phyloP scores from a whole-genome alignment of 495 filamentous ascomycete species.

The Jackrogersella minutella region DNA sequence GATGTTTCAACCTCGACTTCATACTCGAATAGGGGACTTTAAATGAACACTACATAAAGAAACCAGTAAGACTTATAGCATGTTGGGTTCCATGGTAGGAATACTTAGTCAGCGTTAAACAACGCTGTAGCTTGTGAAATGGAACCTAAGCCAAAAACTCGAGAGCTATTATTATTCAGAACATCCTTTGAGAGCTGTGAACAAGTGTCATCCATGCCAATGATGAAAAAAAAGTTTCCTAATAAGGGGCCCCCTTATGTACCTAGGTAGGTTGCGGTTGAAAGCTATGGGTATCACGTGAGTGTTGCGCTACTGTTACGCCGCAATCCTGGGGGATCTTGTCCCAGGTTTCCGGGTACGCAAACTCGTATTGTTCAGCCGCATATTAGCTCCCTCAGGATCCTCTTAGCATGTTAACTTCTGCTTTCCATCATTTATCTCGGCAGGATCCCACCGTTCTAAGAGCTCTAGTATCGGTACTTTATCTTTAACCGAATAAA shows the following conservation, averaged over 20 bases:
- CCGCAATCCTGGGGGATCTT: background rate
- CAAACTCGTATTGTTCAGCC: slow-evolving; percentile 2
- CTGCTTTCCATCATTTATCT: background rate
- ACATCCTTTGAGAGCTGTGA: background rate
- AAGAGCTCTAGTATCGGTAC: background rate
- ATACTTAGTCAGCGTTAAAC: too few species aligned
- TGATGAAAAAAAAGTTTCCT: background rate
- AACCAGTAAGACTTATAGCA: too few species aligned
- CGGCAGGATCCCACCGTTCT: background rate
- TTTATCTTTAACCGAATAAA: too few species aligned
- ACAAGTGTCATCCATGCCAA: background rate
- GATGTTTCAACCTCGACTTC: too few species aligned
- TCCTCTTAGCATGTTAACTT: background rate
- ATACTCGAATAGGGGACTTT: too few species aligned
- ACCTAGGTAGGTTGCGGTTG: slow-evolving; percentile 6
- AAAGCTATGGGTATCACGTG: slow-evolving; percentile 33
- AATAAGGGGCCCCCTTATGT: background rate
- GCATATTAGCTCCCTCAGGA: background rate
- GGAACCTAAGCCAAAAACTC: too few species aligned
- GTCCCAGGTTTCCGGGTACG: too few species aligned
- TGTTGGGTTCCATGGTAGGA: too few species aligned
- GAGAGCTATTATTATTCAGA: too few species aligned
- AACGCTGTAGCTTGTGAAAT: too few species aligned
- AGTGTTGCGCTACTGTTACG: background rate
- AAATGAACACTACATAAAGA: too few species aligned